Base-by-base conservation (phyloP, 441 rosid genomes). In the Oxalis stricta region DNA sequence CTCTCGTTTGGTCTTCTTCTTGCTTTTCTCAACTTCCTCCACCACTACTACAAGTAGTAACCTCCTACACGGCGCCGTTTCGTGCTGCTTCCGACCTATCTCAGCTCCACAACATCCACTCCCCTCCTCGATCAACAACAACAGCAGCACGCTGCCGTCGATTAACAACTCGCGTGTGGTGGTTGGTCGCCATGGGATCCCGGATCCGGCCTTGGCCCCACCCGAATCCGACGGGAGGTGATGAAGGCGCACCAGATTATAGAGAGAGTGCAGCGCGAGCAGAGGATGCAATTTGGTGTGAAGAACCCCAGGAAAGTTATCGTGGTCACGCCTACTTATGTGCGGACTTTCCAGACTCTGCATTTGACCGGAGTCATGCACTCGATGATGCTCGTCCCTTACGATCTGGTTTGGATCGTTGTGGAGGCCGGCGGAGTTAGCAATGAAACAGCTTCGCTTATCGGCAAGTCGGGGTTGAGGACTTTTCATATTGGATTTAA, bases 151-250 rank as follows among this genome's bases (percentile, higher is more conserved):
- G n/a, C n/a, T n/a, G n/a, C n/a, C n/a, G n/a, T n/a, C 79, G 28
- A 41, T 53, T 26, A 52, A 37, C 10, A 65, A 63, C 48, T 80
- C 95, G 5, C 58, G 95, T 18, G 96, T 92, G 11, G 77, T 84
- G 5, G 99, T 86, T 0, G 99, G 99, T 10, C 76, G 99, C 30
- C 99, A 92, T 38, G 99, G 99, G 75, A 92, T 92, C 78, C n/a
- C 84, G 95, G 79, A 87, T 92, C 80, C 91, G 99, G 36, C 92
- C 96, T 1, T 92, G 95, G 96, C 99, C 99, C 10, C 99, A 87
- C 36, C 99, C 99, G 30, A 62, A 84, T 56, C 92, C 97, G 53
- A 26, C 50, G 3, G n/a, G 99, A 92, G 61, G 96, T 92, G 3
- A 79, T 92, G 94, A 76, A 65, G 58, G 99, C 99, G 30, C 99